Conservation (phyloP, 495 filamentous ascomycete genomes). For the Elaphomyces granulatus region DNA sequence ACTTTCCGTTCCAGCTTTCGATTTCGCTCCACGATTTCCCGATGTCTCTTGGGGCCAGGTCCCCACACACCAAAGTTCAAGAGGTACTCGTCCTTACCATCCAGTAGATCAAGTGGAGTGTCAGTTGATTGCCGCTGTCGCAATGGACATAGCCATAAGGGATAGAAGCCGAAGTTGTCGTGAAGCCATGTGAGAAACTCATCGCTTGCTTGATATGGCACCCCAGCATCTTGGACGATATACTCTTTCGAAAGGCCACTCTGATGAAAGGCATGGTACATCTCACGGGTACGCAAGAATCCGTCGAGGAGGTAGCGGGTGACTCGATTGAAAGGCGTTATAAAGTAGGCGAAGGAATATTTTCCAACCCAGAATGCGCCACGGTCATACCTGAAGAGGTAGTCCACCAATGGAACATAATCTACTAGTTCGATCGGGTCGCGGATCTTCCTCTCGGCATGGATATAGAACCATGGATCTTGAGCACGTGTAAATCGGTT, state of each 20-base stretch:
- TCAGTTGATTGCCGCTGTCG: conserved; percentile 17
- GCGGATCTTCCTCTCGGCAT: too few species aligned
- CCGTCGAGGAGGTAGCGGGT: conserved; percentile 39
- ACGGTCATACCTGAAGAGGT: conserved; percentile 50
- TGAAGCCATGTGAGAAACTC: conserved; percentile 36
- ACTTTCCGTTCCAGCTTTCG: conserved; percentile 50
- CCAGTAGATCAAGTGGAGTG: conserved; percentile 18
- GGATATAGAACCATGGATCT: conserved; percentile 52
- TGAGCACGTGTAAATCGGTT: conserved; percentile 31
- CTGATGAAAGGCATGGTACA: conserved; percentile 42
- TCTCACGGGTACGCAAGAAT: conserved; percentile 40
- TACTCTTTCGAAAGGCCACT: conserved; percentile 32
- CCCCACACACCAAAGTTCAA: conserved; percentile 46
- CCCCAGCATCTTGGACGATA: conserved; percentile 43
- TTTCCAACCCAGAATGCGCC: conserved; percentile 44
- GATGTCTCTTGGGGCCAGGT: conserved; percentile 15
- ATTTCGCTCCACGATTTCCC: conserved; percentile 41
- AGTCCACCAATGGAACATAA: conserved; percentile 40
- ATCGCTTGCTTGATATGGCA: conserved; percentile 31
- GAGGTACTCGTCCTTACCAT: conserved; percentile 16
- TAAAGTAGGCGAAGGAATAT: conserved; percentile 40
- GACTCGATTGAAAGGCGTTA: conserved; percentile 37
- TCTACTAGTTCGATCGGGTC: too few species aligned
- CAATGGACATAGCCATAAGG: conserved; percentile 44
- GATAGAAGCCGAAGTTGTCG: conserved; percentile 34